Base-by-base conservation (phyloP, 2,329 filamentous ascomycete genomes). In the Fusarium vanettenii region DNA sequence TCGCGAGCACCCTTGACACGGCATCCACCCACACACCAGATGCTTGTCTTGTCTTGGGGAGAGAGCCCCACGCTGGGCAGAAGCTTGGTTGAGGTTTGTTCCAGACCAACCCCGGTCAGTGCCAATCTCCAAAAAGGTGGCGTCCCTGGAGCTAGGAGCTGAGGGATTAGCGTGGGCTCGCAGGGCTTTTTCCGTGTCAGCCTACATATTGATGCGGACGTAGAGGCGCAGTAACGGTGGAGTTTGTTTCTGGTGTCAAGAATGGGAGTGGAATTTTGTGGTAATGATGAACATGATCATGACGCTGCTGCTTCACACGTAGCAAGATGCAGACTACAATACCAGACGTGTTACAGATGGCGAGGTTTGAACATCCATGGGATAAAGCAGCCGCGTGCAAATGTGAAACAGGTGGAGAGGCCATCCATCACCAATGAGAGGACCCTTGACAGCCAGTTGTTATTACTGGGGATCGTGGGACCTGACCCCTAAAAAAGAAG, bases 1-100 rank as follows among this genome's bases (percentile, higher is more conserved):
- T 16, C 16, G 18, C 6, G 48, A 27, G 64, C 33, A 66, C n/a
- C 27, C 72, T 70, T 74, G 69, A 57, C 71, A 72, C 8, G 22
- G 41, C 41, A 45, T 22, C 66, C 45, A 27, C 45, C 25, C 22
- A 48, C 43, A 27, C 43, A 48, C 16, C 29, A 31, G 8, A 31
- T 31, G 29, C 29, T 45, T 60, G 61, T 56, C 29, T 45, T 60
- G 61, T 56, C 56, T 60, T 52, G 27, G 33, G 37, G 18, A 18
- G 16, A 20, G 63, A 55, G 48, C 74, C 76, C 76, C 76, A 78
- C 74, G 72, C 70, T 48, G 43, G 27, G 72, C 71, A 31, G 74
- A 78, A 78, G 76, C 76, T 78, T 78, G 74, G 69, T 72, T 78
- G 76, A 45, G 43, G 43, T 25, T 68, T 72, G 65, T 77, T 75